Evolutionary conservation across 768 basidiomycete genomes (phyloP).

Genomic region (Boletus rex-veris): DNA sequence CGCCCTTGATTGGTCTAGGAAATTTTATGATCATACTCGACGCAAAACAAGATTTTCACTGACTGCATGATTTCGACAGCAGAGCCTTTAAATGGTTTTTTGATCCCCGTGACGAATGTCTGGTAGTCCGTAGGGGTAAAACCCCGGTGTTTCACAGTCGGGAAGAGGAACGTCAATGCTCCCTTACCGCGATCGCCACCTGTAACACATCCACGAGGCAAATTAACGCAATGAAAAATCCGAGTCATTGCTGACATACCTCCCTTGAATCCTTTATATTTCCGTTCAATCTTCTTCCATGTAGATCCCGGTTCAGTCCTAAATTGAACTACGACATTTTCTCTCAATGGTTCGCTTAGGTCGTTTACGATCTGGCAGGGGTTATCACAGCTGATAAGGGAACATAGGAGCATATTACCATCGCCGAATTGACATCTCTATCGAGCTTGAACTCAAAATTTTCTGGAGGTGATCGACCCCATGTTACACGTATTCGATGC

Average conservation of each 20-base stretch:
- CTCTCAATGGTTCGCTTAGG: not conserved
- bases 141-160: constrained; percentile 14
- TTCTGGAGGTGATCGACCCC: constrained; percentile 9
- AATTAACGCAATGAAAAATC: not conserved
- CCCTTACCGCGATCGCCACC: constrained; percentile 9
- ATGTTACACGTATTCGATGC: constrained; percentile 10
- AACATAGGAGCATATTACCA: constrained; percentile 11
- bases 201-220: constrained; percentile 4
- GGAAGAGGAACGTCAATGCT: constrained; percentile 20
- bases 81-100: not conserved
- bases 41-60: not conserved
- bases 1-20: constrained; percentile 16
- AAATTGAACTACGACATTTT: constrained; percentile 24
- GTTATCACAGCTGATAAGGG: not conserved
- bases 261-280: constrained; percentile 19
- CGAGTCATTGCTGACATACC: constrained; percentile 17
- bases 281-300: constrained; percentile 10
- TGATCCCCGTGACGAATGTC: constrained; percentile 11
- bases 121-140: constrained; percentile 25
- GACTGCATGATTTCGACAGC: constrained; percentile 13
- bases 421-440: constrained; percentile 9
- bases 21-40: not conserved
- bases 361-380: constrained; percentile 26
- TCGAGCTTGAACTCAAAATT: constrained; percentile 16
- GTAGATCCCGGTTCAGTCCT: not conserved